phyloP scores from a whole-genome alignment of 352 stramenopile species.

The Halophytophthora polymorphica region DNA sequence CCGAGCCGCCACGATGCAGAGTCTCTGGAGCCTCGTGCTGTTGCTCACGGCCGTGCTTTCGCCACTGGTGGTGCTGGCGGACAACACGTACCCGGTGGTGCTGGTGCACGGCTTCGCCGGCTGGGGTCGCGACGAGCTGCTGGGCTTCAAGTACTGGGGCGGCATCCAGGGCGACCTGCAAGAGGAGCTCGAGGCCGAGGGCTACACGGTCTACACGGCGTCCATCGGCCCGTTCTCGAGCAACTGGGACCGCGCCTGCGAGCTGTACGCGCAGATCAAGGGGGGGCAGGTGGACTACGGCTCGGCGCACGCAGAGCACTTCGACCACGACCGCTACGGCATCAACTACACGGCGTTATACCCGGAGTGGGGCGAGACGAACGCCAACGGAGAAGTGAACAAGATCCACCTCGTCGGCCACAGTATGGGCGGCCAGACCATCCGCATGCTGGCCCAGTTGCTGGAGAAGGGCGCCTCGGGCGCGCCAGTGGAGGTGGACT shows the following conservation, averaged over 20 bases:
- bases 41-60: constrained; percentile 10
- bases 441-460: constrained; percentile 65
- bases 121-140: constrained; percentile 39
- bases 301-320: constrained; percentile 27
- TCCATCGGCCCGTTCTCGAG: constrained; percentile 50
- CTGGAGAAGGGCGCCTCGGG: constrained; percentile 48
- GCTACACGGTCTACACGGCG: constrained; percentile 50
- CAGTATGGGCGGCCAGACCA: constrained; percentile 73
- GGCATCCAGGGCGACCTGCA: constrained; percentile 41
- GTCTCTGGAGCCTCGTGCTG: constrained; percentile 11
- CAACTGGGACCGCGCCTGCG: constrained; percentile 63
- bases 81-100: constrained; percentile 48
- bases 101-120: constrained; percentile 52
- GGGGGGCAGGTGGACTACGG: constrained; percentile 47
- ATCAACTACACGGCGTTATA: constrained; percentile 51
- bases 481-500: constrained; percentile 27
- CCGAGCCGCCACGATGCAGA: constrained; percentile 8
- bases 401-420: constrained; percentile 71
- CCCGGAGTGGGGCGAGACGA: constrained; percentile 47
- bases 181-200: constrained; percentile 33
- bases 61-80: constrained; percentile 5
- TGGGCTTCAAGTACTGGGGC: constrained; percentile 51
- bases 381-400: constrained; percentile 42
- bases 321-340: constrained; percentile 34
- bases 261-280: constrained; percentile 64